phyloP scores from a whole-genome alignment of 345 rosid species.

The Turnera subulata region DNA sequence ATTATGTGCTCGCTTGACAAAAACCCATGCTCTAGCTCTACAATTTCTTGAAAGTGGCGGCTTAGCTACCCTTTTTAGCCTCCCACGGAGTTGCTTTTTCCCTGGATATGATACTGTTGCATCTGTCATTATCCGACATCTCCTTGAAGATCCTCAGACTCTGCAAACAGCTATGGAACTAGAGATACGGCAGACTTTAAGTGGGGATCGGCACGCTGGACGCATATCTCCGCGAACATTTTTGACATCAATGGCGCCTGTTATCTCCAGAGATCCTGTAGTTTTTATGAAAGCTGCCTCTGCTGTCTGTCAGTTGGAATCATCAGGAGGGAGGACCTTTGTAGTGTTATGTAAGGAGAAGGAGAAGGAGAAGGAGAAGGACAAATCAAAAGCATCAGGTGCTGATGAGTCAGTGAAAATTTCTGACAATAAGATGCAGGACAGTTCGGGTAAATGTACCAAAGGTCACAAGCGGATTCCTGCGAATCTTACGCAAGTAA shows the following conservation, averaged over 20 bases:
- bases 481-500: slow-evolving; percentile 73
- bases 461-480: slow-evolving; percentile 82
- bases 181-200: slow-evolving; percentile 80
- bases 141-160: slow-evolving; percentile 95
- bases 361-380: slow-evolving; percentile 61
- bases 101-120: slow-evolving; percentile 91
- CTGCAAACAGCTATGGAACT: slow-evolving; percentile 95
- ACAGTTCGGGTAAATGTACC: slow-evolving; percentile 67
- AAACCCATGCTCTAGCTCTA: slow-evolving; percentile 67
- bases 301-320: slow-evolving; percentile 80
- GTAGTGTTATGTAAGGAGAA: slow-evolving; percentile 76
- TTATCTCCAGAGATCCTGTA: slow-evolving; percentile 81
- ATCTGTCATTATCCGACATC: slow-evolving; percentile 80
- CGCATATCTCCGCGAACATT: slow-evolving; percentile 61
- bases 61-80: slow-evolving; percentile 68
- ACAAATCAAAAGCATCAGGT: slow-evolving; percentile 55
- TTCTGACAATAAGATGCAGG: slow-evolving; percentile 70
- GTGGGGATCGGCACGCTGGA: slow-evolving; percentile 69
- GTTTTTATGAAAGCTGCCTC: slow-evolving; percentile 86
- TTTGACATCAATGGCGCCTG: slow-evolving; percentile 85
- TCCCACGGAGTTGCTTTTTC: slow-evolving; percentile 79
- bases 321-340: slow-evolving; percentile 76
- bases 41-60: slow-evolving; percentile 88
- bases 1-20: slow-evolving; percentile 89
- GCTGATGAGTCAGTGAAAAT: slow-evolving; percentile 69